A percentile compares a stretch with the other conserved stretches of the same genome.
phyloP scores from a whole-genome alignment of 78 protist genomes.

The Paratrimastix pyriformis region DNA sequence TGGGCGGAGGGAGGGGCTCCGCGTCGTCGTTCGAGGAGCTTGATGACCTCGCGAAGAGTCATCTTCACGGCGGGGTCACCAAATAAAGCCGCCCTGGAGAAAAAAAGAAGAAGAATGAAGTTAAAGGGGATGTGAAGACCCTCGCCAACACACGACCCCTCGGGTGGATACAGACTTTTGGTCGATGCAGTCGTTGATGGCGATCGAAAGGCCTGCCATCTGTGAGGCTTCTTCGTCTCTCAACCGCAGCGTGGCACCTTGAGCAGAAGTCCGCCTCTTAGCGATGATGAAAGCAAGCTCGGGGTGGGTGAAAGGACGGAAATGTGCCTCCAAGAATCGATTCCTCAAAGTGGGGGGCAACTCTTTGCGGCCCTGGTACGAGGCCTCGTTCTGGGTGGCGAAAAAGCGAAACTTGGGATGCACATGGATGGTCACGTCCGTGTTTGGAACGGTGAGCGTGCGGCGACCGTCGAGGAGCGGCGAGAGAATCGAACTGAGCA shows the following conservation, averaged over 20 bases:
- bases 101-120: too few species aligned
- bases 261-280: too few species aligned
- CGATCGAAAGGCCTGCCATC: too few species aligned
- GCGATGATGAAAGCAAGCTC: too few species aligned
- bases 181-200: too few species aligned
- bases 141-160: too few species aligned
- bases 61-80: background rate
- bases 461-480: background rate
- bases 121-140: too few species aligned
- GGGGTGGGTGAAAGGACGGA: background rate
- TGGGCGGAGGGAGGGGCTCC: too few species aligned
- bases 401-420: background rate
- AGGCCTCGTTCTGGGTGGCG: slow-evolving; percentile 19
- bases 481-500: background rate
- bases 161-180: too few species aligned
- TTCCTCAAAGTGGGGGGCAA: background rate
- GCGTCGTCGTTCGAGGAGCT: background rate
- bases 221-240: background rate
- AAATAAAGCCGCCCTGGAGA: too few species aligned
- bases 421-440: background rate
- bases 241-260: background rate
- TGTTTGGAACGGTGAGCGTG: background rate
- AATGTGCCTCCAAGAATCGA: background rate
- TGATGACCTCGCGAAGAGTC: background rate
- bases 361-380: background rate